phyloP scores from a whole-genome alignment of 2,329 filamentous ascomycete genomes.

The Colletotrichum euphorbiae region DNA sequence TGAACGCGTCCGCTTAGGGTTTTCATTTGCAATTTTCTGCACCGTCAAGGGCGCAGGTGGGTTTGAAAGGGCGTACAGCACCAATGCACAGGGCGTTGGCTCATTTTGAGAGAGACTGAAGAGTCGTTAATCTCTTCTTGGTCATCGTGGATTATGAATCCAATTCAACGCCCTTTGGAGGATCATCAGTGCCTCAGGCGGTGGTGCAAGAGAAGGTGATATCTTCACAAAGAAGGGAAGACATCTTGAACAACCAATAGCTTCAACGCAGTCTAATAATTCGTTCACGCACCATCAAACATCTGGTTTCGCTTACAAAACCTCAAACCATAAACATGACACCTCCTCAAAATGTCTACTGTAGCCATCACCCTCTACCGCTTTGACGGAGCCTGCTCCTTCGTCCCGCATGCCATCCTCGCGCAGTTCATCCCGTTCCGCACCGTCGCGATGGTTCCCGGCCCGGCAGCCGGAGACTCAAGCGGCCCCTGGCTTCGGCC shows the following conservation, averaged over 20 bases:
- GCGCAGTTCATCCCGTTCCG: conserved; percentile 46
- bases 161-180: not conserved
- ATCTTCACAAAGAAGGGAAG: no score
- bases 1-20: not conserved
- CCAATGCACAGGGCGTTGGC: not conserved
- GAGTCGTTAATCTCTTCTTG: not conserved
- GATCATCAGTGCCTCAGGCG: not conserved
- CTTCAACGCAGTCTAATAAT: not conserved
- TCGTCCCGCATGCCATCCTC: conserved; percentile 47
- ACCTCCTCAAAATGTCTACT: conserved; percentile 32
- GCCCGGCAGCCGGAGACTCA: not conserved
- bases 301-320: not conserved
- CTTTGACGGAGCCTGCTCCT: conserved; percentile 46
- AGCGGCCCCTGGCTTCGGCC: conserved; percentile 9
- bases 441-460: conserved; percentile 40
- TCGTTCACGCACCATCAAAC: not conserved
- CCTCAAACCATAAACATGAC: not conserved
- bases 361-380: conserved; percentile 46
- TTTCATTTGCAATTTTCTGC: not conserved
- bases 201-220: not conserved
- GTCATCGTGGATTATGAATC: not conserved
- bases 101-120: no score
- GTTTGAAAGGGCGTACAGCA: not conserved
- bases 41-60: not conserved
- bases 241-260: no score